A percentile compares a stretch with the other conserved stretches of the same genome.
These are phyloP conservation scores for Monosporozyma unispora DNA, from an alignment of 805 yeast genomes.

Conservation along the genomic window DNA sequence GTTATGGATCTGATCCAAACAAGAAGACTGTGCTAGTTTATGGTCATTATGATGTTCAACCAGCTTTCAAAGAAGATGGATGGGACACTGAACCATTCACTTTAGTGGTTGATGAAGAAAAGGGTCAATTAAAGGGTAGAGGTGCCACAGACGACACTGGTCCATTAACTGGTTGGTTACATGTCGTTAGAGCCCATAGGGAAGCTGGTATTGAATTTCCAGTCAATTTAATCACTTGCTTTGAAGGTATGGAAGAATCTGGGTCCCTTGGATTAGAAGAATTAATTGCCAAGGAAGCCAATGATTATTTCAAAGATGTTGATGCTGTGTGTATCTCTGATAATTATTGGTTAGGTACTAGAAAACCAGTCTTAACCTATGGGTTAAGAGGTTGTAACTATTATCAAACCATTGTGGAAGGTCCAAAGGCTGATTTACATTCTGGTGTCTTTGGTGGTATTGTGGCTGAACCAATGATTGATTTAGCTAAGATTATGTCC, in stretches of 20 bases:
- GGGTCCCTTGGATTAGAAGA: conserved; percentile 89
- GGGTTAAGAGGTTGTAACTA: conserved; percentile 96
- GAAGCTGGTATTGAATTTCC: conserved; percentile 82
- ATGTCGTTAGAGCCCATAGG: conserved; percentile 82
- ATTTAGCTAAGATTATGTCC: conserved; percentile 68
- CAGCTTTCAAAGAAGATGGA: conserved; percentile 86
- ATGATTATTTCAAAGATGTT: conserved; percentile 71
- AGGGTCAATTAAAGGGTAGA: conserved; percentile 72
- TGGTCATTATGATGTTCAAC: conserved; percentile 98
- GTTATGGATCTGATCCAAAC: conserved; percentile 69
- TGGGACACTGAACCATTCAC: conserved; percentile 91
- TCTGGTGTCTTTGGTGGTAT: conserved; percentile 97
- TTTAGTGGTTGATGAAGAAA: conserved; percentile 52
- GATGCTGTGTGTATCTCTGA: conserved; percentile 95
- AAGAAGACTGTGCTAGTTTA: conserved; percentile 87
- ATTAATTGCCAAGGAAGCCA: conserved; percentile 71
- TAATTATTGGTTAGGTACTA: conserved; percentile 97
- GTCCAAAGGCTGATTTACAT: conserved; percentile 96
- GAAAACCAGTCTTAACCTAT: conserved; percentile 92
- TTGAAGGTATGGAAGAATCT: conserved; percentile 99
- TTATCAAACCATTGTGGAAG: conserved; percentile 71
- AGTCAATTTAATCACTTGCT: conserved; percentile 83
- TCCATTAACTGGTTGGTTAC: conserved; percentile 95
- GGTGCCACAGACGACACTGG: conserved; percentile 98
- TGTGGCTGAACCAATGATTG: conserved; percentile 95